A percentile compares a stretch with the other conserved stretches of the same genome.
Evolutionary conservation across 192 early-diverging fungal species (phyloP).

Genomic region (Nowakowskiella sp.): DNA sequence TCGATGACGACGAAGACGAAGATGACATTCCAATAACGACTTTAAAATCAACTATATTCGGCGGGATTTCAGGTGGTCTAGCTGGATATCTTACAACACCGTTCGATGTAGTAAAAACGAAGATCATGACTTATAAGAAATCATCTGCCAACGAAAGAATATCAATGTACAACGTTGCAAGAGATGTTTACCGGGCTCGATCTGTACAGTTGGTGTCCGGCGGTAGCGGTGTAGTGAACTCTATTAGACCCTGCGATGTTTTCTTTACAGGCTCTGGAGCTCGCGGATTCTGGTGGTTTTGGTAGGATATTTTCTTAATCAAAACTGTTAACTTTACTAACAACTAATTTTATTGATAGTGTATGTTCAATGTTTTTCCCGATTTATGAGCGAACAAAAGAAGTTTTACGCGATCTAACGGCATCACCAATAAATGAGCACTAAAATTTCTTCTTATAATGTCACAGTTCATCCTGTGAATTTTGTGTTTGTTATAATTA

Average conservation of each 20-base stretch:
- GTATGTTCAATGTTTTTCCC: conserved; percentile 75
- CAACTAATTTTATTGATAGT: no score
- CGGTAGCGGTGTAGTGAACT: conserved; percentile 5
- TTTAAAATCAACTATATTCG: conserved; percentile 57
- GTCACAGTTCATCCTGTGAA: no score
- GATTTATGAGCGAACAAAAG: conserved; percentile 46
- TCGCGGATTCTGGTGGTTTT: conserved; percentile 64
- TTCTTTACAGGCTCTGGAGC: conserved; percentile 61
- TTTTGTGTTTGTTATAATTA: no score
- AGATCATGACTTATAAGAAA: conserved; percentile 54
- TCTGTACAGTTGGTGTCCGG: conserved; percentile 8
- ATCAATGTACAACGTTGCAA: conserved; percentile 4
- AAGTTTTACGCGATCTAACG: no score
- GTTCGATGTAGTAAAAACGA: conserved; percentile 63
- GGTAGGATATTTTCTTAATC: no score
- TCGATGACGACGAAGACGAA: conserved; percentile 38
- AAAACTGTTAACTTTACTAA: no score
- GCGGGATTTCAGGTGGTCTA: conserved; percentile 63
- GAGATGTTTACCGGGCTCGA: conserved; percentile 22
- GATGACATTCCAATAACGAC: conserved; percentile 58
- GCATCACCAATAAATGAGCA: no score
- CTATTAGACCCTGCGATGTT: conserved; percentile 23
- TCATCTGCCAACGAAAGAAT: conserved; percentile 3
- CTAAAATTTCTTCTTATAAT: no score
- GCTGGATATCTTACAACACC: conserved; percentile 69